Percentiles rank a stretch among this genome's conserved stretches.
Conservation (phyloP, 768 basidiomycete genomes). For the Grammothele lineata region DNA sequence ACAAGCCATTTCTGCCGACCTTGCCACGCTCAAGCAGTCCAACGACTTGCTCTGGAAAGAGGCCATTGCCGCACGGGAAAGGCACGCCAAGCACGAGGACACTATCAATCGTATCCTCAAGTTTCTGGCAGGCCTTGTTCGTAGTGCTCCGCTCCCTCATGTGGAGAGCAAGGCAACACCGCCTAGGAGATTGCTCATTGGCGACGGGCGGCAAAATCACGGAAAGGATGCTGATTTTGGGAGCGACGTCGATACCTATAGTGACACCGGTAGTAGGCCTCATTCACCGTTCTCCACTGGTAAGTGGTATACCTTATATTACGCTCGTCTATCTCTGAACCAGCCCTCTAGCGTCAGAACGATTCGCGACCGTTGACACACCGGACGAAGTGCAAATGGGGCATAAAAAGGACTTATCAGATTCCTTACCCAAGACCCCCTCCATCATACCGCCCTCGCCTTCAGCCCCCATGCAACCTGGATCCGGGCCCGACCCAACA, state of each 20-base stretch:
- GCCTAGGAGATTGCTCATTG: constrained; percentile 61
- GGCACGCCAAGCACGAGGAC: constrained; percentile 91
- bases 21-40: constrained; percentile 82
- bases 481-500: too few relatives aligned
- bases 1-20: constrained; percentile 79
- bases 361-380: constrained; percentile 45
- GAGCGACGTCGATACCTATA: constrained; percentile 36
- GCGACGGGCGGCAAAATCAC: constrained; percentile 38
- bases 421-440: neutral
- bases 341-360: constrained; percentile 22
- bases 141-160: constrained; percentile 23
- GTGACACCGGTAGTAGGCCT: constrained; percentile 2
- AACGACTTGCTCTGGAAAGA: constrained; percentile 93
- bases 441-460: too few relatives aligned
- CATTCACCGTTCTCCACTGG: constrained; percentile 11
- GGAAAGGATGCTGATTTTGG: constrained; percentile 33
- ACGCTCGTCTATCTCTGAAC: too few relatives aligned
- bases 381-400: too few relatives aligned
- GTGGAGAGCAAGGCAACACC: constrained; percentile 40
- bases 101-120: constrained; percentile 94
- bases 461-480: too few relatives aligned
- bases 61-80: constrained; percentile 67
- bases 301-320: constrained; percentile 1
- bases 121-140: constrained; percentile 83
- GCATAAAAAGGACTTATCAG: too few relatives aligned